A percentile compares a stretch with the other conserved stretches of the same genome.
These are phyloP conservation scores for Tetrahymena elliotti DNA, from an alignment of 73 alveolate species.

Conservation along the genomic window DNA sequence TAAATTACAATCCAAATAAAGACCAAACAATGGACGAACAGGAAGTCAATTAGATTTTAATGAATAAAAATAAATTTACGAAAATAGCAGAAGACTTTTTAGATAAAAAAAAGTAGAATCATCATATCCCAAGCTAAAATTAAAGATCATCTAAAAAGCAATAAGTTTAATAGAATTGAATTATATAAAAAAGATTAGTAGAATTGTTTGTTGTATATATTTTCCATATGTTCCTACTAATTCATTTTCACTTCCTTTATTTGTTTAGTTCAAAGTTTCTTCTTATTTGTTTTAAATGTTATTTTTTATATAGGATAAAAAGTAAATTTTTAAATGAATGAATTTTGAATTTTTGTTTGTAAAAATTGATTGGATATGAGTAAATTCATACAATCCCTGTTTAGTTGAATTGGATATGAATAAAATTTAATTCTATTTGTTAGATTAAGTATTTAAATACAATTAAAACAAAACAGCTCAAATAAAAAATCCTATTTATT, in stretches of 20 bases:
- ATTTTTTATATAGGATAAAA: background rate
- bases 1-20: background rate
- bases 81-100: background rate
- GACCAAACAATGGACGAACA: background rate
- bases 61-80: background rate
- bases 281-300: too few relatives aligned
- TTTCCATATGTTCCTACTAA: background rate
- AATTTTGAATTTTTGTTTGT: background rate
- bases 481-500: background rate
- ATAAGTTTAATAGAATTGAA: background rate
- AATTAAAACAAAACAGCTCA: background rate
- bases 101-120: background rate
- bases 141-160: background rate
- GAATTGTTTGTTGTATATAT: background rate
- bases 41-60: background rate
- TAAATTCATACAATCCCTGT: background rate
- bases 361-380: background rate
- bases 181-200: background rate
- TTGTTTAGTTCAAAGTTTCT: background rate
- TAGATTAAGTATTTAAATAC: background rate
- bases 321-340: too few relatives aligned
- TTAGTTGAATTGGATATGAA: background rate
- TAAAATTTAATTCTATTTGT: background rate
- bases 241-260: too few relatives aligned
- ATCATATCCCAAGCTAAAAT: background rate